Percentiles rank a stretch among this genome's conserved stretches.
Conservation (phyloP, 2,329 filamentous ascomycete species). For the Periconia digitata region DNA sequence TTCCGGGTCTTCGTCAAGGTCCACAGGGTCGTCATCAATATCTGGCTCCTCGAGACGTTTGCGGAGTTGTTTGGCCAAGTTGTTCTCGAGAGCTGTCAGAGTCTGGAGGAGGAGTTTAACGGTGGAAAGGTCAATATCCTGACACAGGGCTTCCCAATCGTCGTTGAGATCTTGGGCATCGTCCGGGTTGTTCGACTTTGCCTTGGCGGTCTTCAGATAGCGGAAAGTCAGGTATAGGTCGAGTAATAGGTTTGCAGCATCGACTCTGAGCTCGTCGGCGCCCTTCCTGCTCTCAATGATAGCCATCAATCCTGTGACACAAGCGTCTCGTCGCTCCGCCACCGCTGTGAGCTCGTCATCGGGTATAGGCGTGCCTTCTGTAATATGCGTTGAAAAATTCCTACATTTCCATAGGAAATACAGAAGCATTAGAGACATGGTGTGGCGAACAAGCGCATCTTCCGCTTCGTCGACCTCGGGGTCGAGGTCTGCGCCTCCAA, state of each 20-base stretch:
- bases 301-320: slow-evolving; percentile 50
- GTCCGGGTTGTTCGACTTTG: slow-evolving; percentile 21
- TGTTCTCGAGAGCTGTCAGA: slow-evolving; percentile 74
- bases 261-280: slow-evolving; percentile 76
- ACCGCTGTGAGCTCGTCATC: slow-evolving; percentile 62
- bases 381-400: slow-evolving; percentile 45
- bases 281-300: slow-evolving; percentile 57
- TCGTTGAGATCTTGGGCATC: slow-evolving; percentile 42
- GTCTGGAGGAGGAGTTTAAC: slow-evolving; percentile 71
- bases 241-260: slow-evolving; percentile 73
- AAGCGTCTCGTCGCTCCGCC: slow-evolving; percentile 54
- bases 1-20: slow-evolving; percentile 64
- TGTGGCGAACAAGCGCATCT: slow-evolving; percentile 73
- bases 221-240: slow-evolving; percentile 82
- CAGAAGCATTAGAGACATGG: slow-evolving; percentile 75
- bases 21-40: slow-evolving; percentile 73
- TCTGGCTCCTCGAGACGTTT: slow-evolving; percentile 46
- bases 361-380: slow-evolving; percentile 49
- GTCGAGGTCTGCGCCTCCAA: slow-evolving; percentile 64
- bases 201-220: slow-evolving; percentile 61
- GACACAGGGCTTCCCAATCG: slow-evolving; percentile 62
- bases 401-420: slow-evolving; percentile 96
- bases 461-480: slow-evolving; percentile 75
- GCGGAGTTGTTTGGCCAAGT: slow-evolving; percentile 49
- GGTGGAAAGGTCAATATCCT: slow-evolving; percentile 66